These are phyloP conservation scores for Aspergillus sclerotiicarbonarius DNA, from an alignment of 495 filamentous ascomycete species.

Conservation along the genomic window DNA sequence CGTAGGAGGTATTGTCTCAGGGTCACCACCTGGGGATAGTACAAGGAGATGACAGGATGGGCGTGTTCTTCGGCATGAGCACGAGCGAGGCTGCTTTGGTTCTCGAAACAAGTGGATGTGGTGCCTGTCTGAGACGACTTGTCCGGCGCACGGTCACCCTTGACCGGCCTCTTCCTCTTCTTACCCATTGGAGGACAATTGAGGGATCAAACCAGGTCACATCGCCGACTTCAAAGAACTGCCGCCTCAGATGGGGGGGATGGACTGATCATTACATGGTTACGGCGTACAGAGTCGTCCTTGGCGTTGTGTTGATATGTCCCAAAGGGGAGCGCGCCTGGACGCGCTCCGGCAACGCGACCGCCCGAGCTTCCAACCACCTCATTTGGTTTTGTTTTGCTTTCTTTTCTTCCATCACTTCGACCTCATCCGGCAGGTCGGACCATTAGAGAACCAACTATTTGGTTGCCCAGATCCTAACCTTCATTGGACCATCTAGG, in stretches of 20 bases:
- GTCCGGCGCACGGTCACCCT: slow-evolving; percentile 22
- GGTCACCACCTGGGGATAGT: slow-evolving; percentile 66
- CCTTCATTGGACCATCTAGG: background rate
- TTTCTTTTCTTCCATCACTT: too few relatives aligned
- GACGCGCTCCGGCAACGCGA: too few relatives aligned
- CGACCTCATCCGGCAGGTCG: too few relatives aligned
- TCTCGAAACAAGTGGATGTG: slow-evolving; percentile 21
- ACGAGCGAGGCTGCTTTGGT: slow-evolving; percentile 8
- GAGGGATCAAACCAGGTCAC: background rate
- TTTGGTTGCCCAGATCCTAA: background rate
- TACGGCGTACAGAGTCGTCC: background rate
- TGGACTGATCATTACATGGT: background rate
- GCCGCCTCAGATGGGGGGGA: background rate
- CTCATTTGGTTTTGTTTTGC: background rate
- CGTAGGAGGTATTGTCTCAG: slow-evolving; percentile 69
- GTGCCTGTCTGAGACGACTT: slow-evolving; percentile 21
- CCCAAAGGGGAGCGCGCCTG: background rate
- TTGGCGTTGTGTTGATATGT: background rate
- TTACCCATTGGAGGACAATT: slow-evolving; percentile 32
- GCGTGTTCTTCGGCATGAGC: slow-evolving; percentile 19
- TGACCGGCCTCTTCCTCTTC: slow-evolving; percentile 44
- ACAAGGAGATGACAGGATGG: slow-evolving; percentile 70
- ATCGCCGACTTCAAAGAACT: background rate
- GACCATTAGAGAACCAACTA: too few relatives aligned
- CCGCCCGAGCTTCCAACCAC: too few relatives aligned